Percentiles rank a stretch among this genome's conserved stretches.
phyloP scores from a whole-genome alignment of 2,329 filamentous ascomycete genomes.

The Sclerotinia spermophila region DNA sequence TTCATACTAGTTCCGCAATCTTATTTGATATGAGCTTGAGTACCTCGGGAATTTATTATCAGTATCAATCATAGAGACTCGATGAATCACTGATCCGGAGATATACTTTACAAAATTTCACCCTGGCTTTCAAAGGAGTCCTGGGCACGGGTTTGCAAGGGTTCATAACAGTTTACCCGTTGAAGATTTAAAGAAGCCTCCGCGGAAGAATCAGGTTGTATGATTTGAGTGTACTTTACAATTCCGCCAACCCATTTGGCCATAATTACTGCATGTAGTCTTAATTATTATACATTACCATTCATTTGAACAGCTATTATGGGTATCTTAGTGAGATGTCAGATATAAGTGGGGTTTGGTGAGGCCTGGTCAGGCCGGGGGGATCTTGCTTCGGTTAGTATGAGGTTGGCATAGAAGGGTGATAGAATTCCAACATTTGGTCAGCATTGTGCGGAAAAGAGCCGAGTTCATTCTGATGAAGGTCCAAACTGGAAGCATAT shows the following conservation, averaged over 20 bases:
- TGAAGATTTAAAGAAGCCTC: neutral
- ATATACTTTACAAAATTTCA: neutral
- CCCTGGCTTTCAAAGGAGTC: neutral
- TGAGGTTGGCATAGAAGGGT: neutral
- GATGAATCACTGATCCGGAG: neutral
- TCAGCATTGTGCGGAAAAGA: neutral
- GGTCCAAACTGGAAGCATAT: neutral
- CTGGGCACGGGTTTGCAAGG: neutral
- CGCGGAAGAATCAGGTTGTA: neutral
- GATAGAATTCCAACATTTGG: neutral
- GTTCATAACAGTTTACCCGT: neutral
- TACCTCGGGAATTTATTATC: neutral
- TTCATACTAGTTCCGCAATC: neutral
- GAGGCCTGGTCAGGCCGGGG: no score
- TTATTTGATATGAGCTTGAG: neutral
- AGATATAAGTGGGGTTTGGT: neutral
- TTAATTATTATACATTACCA: neutral
- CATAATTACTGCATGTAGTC: neutral
- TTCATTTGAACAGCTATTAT: neutral
- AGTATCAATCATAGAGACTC: neutral
- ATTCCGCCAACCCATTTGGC: neutral
- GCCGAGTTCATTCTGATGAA: neutral
- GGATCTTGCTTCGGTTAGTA: neutral
- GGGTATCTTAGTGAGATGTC: neutral
- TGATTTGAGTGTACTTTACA: neutral